Evolutionary conservation across 352 stramenopile genomes (phyloP).

Genomic region (Aphanomyces stellatus): DNA sequence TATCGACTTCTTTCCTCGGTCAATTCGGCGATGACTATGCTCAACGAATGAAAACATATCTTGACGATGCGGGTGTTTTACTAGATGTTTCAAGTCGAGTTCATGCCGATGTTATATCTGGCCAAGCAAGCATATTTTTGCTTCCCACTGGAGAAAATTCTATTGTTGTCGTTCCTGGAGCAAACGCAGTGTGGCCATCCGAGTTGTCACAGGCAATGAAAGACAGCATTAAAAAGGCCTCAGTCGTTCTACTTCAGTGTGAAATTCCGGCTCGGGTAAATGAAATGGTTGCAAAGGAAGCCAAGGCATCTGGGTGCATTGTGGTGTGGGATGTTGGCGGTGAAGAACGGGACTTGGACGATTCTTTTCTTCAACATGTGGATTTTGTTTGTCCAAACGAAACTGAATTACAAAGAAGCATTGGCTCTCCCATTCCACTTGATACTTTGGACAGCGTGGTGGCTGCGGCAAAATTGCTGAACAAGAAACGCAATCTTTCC

Average conservation of each 20-base stretch:
- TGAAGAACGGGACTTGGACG: conserved; percentile 49
- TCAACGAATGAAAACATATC: conserved; percentile 30
- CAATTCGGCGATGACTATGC: conserved; percentile 75
- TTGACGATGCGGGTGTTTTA: conserved; percentile 32
- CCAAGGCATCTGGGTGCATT: conserved; percentile 34
- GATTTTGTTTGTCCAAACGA: conserved; percentile 72
- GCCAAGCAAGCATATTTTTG: conserved; percentile 77
- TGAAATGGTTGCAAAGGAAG: conserved; percentile 35
- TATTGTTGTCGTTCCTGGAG: conserved; percentile 74
- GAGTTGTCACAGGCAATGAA: conserved; percentile 29
- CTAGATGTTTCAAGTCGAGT: conserved; percentile 28
- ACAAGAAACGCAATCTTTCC: conserved; percentile 39
- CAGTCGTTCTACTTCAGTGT: conserved; percentile 61
- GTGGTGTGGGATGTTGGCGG: conserved; percentile 76
- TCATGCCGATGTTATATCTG: conserved; percentile 31
- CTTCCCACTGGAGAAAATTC: conserved; percentile 77
- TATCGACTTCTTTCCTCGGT: conserved; percentile 37
- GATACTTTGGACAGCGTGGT: conserved; percentile 41
- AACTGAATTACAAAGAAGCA: conserved; percentile 47
- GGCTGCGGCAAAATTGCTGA: conserved; percentile 38
- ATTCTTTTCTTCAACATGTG: conserved; percentile 43
- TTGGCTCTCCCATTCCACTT: conserved; percentile 31
- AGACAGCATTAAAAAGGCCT: conserved; percentile 38
- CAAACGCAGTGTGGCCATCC: conserved; percentile 53
- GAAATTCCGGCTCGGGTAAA: conserved; percentile 62